Evolutionary conservation across 2,329 filamentous ascomycete genomes (phyloP), one percentile per base, ranked within the genome.

Genomic region (Elsinoe fawcettii): DNA sequence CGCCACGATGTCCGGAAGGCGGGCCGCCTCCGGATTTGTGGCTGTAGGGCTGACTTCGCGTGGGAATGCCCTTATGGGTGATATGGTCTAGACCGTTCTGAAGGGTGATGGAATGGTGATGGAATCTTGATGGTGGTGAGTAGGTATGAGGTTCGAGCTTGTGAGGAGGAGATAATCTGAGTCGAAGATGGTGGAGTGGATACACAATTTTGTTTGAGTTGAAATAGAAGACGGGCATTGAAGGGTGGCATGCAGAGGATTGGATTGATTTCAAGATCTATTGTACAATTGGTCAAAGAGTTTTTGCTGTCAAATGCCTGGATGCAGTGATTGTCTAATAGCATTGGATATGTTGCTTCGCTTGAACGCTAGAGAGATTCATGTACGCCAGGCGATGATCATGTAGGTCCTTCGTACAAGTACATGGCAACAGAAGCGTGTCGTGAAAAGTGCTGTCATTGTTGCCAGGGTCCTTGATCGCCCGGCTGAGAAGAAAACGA

Each of bases 381-480:
- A 46, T 46, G 41, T 20, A 25, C 7, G 23, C 41, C 9, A 22
- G 23, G 41, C 41, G n/a, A 46, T 46, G 20, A 20, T 46, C 8
- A 25, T 23, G 12, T 46, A 9, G 41, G 41, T 46, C 41, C 41
- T 22, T 46, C 41, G 41, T 46, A 46, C 41, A 46, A 46, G 41
- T 46, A 46, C 41, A 46, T 46, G 20, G 12, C n/a, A 46, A 18
- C 18, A 46, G 7, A 25, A 25, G 12, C 12, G 12, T 11, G 41
- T 46, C 41, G 11, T 25, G 20, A 20, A 9, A 12, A 20, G 68
- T 16, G 67, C 73, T 9, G 65, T 69, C 27, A 67, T 70, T 47
- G 69, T 71, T 2, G 70, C 69, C 1, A 59, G 61, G 34, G 59
- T 62, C 41, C 22, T 46, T 46, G 41, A 27, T 46, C 41, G 12